These are phyloP conservation scores for Fusarium bactridioides DNA, from an alignment of 2,329 filamentous ascomycete genomes.

Conservation along the genomic window DNA sequence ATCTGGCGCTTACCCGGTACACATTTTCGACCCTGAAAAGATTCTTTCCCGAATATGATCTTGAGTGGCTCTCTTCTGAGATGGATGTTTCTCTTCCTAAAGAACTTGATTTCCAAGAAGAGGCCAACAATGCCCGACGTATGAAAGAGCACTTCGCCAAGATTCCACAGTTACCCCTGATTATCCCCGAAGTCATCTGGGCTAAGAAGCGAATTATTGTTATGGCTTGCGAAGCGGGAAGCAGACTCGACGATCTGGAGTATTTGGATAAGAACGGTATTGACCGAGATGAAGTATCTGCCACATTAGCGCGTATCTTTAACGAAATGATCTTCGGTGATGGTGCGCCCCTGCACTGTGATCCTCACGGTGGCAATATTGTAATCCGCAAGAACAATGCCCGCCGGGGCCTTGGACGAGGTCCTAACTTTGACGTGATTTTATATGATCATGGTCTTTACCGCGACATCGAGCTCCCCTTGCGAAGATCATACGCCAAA, in stretches of 20 bases:
- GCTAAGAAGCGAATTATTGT: constrained; percentile 88
- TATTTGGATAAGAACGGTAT: constrained; percentile 88
- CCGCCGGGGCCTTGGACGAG: constrained; percentile 57
- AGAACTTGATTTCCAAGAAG: constrained; percentile 87
- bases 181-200: constrained; percentile 92
- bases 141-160: constrained; percentile 82
- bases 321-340: constrained; percentile 99
- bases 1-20: constrained; percentile 84
- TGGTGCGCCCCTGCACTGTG: constrained; percentile 89
- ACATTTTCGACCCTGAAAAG: constrained; percentile 89
- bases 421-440: constrained; percentile 89
- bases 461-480: constrained; percentile 81
- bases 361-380: constrained; percentile 96
- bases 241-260: constrained; percentile 85
- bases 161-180: constrained; percentile 77
- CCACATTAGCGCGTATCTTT: constrained; percentile 88
- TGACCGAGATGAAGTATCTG: constrained; percentile 93
- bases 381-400: constrained; percentile 81
- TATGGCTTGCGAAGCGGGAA: constrained; percentile 91
- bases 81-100: constrained; percentile 91
- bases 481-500: constrained; percentile 90
- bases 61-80: constrained; percentile 93
- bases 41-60: constrained; percentile 97
- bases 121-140: constrained; percentile 83
- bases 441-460: constrained; percentile 98